A percentile compares a stretch with the other conserved stretches of the same genome.
Conservation (phyloP, 345 rosid genomes). For the Pugionium cornutum region DNA sequence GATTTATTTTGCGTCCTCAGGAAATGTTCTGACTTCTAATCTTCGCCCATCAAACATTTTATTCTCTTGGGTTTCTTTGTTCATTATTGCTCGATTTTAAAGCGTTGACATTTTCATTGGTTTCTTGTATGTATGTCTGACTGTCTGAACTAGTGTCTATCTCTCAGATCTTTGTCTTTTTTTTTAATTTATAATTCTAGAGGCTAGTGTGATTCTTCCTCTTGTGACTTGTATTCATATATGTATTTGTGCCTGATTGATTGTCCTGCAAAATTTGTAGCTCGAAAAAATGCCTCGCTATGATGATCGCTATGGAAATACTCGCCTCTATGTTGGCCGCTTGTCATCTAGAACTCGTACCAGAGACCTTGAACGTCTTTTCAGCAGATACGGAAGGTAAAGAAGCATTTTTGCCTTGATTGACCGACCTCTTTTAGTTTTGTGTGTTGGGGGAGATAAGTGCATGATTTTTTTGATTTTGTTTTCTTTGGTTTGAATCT, state of each 20-base stretch:
- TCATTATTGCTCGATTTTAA: too few relatives aligned
- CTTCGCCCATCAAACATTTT: too few relatives aligned
- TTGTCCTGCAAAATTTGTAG: constrained; percentile 12
- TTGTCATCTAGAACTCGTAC: constrained; percentile 58
- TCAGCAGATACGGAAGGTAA: constrained; percentile 70
- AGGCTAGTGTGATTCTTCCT: too few relatives aligned
- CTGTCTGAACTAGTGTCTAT: too few relatives aligned
- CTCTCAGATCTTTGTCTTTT: too few relatives aligned
- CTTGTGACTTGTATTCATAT: too few relatives aligned
- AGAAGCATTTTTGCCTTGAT: not conserved
- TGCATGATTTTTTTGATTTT: not conserved
- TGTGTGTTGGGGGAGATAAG: constrained; percentile 5
- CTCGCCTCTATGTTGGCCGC: constrained; percentile 64
- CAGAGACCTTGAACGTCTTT: constrained; percentile 58
- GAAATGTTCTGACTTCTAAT: too few relatives aligned
- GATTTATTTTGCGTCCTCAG: not conserved
- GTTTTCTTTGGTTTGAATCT: constrained; percentile 2
- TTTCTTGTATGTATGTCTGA: too few relatives aligned
- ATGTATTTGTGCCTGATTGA: not conserved
- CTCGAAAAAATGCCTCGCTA: constrained; percentile 58
- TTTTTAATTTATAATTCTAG: too few relatives aligned
- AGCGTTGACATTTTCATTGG: too few relatives aligned
- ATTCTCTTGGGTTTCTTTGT: too few relatives aligned
- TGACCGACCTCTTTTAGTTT: constrained; percentile 9
- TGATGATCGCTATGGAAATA: constrained; percentile 52